Base-by-base conservation (phyloP, 495 filamentous ascomycete species). In the Aspergillus coremiiformis region DNA sequence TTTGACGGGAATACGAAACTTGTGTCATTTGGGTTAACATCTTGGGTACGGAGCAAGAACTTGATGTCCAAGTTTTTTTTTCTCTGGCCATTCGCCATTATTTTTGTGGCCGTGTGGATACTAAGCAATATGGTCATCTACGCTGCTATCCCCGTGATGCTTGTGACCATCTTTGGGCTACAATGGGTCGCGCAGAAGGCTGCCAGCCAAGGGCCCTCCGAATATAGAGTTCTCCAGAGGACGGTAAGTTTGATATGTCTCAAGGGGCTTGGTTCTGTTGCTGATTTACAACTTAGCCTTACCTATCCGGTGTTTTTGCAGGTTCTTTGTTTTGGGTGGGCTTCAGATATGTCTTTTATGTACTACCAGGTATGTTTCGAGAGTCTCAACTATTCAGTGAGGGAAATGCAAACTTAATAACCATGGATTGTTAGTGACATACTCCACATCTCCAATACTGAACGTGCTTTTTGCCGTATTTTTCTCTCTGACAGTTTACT, bases 251-350 rank as follows among this genome's bases (percentile, higher is more conserved):
- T 49, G 46, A 2, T 22, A 45, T 24, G 8, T 21, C 19, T 12
- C 50, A 22, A 14, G 35, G 6, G 19, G 46, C 32, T 14, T 21
- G 17, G 9, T 39, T 26, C 24, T 24, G 10, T 46, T 21, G 41
- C 54, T 63, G n/a, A 59, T 26, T 30, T 4, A 3, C 29, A 17
- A 47, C n/a, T 24, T 47, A 91, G 86, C 92, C 93, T 11, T 96
- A 88, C 74, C 73, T 98, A 49, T 84, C 93, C 1, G 93, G 93
- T 52, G 89, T 97, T 21, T 97, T 97, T 74, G 89, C 89, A 10
- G 90, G 78, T 17, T 83, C 91, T 1, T 66, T 95, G 24, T 94
- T 94, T 60, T 86, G 90, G 76, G 81, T 87, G n/a, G 85, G 84
- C 22, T 59, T 87, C 30, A 78, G 84, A 54, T 97, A 89, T 80